A percentile compares a stretch with the other conserved stretches of the same genome.
phyloP scores from a whole-genome alignment of 805 yeast species.

The Ogataea nitratoaversa region DNA sequence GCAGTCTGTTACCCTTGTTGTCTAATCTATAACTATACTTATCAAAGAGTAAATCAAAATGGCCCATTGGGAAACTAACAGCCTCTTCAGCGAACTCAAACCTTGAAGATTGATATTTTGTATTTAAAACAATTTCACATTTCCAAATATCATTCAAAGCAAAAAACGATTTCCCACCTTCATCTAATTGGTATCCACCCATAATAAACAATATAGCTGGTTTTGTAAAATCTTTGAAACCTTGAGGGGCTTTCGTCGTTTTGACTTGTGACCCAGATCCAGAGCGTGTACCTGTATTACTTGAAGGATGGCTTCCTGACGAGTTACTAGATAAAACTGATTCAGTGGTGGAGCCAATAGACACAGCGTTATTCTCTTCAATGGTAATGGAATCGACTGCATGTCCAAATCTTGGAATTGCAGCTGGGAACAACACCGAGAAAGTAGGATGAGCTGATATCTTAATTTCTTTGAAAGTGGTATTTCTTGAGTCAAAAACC shows the following conservation, averaged over 20 bases:
- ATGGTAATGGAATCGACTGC: slow-evolving; percentile 19
- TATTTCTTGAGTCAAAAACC: slow-evolving; percentile 50
- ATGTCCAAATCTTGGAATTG: slow-evolving; percentile 33
- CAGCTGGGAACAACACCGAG: slow-evolving; percentile 21
- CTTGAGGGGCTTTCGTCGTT: too few relatives aligned
- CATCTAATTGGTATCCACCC: slow-evolving; percentile 44
- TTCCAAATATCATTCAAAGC: slow-evolving; percentile 33
- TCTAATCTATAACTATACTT: slow-evolving; percentile 17
- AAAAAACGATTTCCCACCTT: slow-evolving; percentile 25
- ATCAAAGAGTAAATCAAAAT: slow-evolving; percentile 21
- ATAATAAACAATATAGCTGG: slow-evolving; percentile 38
- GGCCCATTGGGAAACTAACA: slow-evolving; percentile 29
- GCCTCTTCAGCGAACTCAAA: slow-evolving; percentile 27
- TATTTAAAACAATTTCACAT: slow-evolving; percentile 31
- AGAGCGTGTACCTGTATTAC: neutral
- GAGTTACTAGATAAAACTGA: neutral
- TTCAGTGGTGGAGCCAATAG: slow-evolving; percentile 7
- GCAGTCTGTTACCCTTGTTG: slow-evolving; percentile 13
- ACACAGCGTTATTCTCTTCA: slow-evolving; percentile 23
- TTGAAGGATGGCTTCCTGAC: neutral
- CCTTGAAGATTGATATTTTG: slow-evolving; percentile 23
- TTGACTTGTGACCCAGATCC: neutral
- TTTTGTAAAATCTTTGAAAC: slow-evolving; percentile 5
- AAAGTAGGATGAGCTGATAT: slow-evolving; percentile 28
- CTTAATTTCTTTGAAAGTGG: slow-evolving; percentile 45